These are phyloP conservation scores for Periconia digitata DNA, from an alignment of 2,329 filamentous ascomycete genomes.

Conservation along the genomic window DNA sequence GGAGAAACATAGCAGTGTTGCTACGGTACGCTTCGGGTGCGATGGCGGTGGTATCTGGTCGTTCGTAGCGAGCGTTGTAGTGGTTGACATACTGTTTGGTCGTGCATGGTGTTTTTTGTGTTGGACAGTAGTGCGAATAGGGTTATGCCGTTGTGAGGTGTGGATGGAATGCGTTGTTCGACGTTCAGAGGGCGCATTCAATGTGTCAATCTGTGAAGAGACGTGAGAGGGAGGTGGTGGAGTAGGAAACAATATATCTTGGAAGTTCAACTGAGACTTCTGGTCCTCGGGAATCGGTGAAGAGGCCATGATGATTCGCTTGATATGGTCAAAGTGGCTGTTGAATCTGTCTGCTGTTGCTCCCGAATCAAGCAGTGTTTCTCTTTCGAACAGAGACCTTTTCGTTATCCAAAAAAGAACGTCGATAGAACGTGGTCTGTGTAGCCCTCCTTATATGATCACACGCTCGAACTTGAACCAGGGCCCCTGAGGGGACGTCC, in stretches of 20 bases:
- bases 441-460: slow-evolving; percentile 9
- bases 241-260: too few species aligned
- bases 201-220: too few species aligned
- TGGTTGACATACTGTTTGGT: slow-evolving; percentile 4
- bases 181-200: not conserved
- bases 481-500: not conserved
- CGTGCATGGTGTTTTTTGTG: not conserved
- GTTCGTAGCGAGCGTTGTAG: not conserved
- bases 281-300: too few species aligned
- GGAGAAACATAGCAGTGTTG: slow-evolving; percentile 28
- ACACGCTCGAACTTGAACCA: not conserved
- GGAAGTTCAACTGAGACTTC: not conserved
- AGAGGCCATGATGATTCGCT: not conserved
- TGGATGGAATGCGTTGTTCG: not conserved
- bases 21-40: not conserved
- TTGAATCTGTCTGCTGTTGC: slow-evolving; percentile 5
- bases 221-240: too few species aligned
- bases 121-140: not conserved
- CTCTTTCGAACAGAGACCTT: not conserved
- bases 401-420: not conserved
- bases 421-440: slow-evolving; percentile 9
- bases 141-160: not conserved
- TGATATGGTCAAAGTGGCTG: slow-evolving; percentile 1
- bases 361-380: slow-evolving; percentile 8
- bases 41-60: not conserved